These are phyloP conservation scores for Cupressus sempervirens DNA, from an alignment of 75 land plant genomes.

Conservation along the genomic window DNA sequence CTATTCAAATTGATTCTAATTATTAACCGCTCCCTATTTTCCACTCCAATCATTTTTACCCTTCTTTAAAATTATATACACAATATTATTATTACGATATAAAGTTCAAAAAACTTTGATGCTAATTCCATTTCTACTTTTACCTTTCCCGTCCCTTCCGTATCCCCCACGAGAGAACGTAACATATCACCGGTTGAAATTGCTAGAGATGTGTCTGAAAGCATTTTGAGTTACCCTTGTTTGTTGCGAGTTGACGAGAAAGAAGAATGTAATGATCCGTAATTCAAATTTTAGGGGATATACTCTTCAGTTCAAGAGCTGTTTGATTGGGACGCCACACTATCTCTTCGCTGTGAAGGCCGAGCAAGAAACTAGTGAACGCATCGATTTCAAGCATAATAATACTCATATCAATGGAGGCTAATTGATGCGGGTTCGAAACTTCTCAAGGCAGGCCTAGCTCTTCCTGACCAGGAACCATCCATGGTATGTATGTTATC, in stretches of 20 bases:
- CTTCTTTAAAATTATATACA: too few relatives aligned
- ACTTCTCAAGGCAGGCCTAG: conserved; percentile 71
- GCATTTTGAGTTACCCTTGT: too few relatives aligned
- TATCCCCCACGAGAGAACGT: too few relatives aligned
- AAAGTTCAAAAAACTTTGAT: too few relatives aligned
- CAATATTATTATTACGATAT: too few relatives aligned
- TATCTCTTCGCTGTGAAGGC: background rate
- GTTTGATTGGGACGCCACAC: background rate
- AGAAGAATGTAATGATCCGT: background rate
- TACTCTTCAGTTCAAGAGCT: background rate
- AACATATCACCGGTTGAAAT: too few relatives aligned
- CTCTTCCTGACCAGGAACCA: conserved; percentile 77
- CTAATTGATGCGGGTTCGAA: conserved; percentile 76
- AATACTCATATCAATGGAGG: conserved; percentile 38
- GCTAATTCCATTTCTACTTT: too few relatives aligned
- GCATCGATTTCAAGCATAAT: background rate
- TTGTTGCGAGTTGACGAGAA: background rate
- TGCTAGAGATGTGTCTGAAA: too few relatives aligned
- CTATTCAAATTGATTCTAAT: too few relatives aligned
- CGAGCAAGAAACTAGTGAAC: background rate
- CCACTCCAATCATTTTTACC: too few relatives aligned
- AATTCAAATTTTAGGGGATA: background rate
- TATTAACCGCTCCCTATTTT: too few relatives aligned
- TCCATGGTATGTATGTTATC: conserved; percentile 34
- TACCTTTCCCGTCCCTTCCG: too few relatives aligned